These are phyloP conservation scores for Drechslera avenae DNA, from an alignment of 2,329 filamentous ascomycete genomes.

Conservation along the genomic window DNA sequence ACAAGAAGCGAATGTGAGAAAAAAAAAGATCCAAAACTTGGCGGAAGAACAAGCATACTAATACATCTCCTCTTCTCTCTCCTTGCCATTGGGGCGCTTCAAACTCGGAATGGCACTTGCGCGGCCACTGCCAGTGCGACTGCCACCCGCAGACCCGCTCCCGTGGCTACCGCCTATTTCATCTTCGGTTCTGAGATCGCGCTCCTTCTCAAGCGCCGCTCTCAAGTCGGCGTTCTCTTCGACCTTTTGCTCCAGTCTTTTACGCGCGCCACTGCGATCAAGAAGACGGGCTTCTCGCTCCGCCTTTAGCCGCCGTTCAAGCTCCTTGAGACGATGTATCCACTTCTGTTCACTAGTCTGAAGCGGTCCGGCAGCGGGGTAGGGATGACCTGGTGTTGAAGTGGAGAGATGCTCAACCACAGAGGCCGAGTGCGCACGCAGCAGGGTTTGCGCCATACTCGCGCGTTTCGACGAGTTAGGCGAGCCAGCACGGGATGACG, in stretches of 20 bases:
- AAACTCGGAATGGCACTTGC: slow-evolving; percentile 26
- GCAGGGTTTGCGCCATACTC: slow-evolving; percentile 58
- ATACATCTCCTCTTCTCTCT: slow-evolving; percentile 26
- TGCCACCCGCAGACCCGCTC: slow-evolving; percentile 24
- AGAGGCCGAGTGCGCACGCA: slow-evolving; percentile 60
- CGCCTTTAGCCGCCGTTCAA: slow-evolving; percentile 86
- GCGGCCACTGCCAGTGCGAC: slow-evolving; percentile 25
- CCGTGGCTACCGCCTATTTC: slow-evolving; percentile 19
- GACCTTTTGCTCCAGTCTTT: slow-evolving; percentile 77
- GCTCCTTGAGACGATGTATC: slow-evolving; percentile 82
- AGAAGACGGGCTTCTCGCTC: slow-evolving; percentile 85
- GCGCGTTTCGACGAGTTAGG: slow-evolving; percentile 47
- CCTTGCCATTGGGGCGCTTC: slow-evolving; percentile 19
- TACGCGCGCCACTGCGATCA: slow-evolving; percentile 81
- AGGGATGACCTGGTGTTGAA: slow-evolving; percentile 36
- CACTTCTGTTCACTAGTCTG: slow-evolving; percentile 72
- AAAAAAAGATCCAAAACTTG: slow-evolving; percentile 1
- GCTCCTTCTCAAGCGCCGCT: slow-evolving; percentile 66
- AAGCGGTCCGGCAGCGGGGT: slow-evolving; percentile 44
- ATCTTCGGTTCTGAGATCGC: slow-evolving; percentile 39
- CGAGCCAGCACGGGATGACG: slow-evolving; percentile 36
- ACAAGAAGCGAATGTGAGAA: background rate
- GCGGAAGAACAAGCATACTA: slow-evolving; percentile 19
- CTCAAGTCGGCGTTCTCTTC: slow-evolving; percentile 74
- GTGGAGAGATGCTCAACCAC: slow-evolving; percentile 53